A percentile compares a stretch with the other conserved stretches of the same genome.
phyloP scores from a whole-genome alignment of 2,329 filamentous ascomycete species.

The Apiospora marii region DNA sequence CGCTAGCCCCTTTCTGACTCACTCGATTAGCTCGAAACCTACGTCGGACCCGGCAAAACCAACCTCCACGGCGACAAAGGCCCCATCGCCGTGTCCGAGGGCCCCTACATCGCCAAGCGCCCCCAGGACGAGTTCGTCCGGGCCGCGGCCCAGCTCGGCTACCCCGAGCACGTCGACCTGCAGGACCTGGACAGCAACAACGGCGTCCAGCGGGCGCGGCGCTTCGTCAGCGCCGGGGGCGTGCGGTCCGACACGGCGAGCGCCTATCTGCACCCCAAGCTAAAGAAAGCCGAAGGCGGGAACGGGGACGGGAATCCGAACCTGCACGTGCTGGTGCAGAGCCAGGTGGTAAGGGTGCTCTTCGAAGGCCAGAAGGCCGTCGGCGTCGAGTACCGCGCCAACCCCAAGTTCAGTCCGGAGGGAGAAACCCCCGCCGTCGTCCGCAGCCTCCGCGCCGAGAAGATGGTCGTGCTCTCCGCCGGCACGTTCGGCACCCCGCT shows the following conservation, averaged over 20 bases:
- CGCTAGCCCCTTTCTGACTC: slow-evolving; percentile 41
- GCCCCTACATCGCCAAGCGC: slow-evolving; percentile 48
- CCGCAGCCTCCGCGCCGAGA: slow-evolving; percentile 56
- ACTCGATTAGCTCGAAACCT: slow-evolving; percentile 40
- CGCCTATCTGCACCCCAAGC: slow-evolving; percentile 38
- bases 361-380: slow-evolving; percentile 61
- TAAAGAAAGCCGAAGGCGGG: slow-evolving; percentile 33
- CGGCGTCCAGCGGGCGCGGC: slow-evolving; percentile 41
- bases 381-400: slow-evolving; percentile 56
- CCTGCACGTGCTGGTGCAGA: slow-evolving; percentile 41
- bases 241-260: slow-evolving; percentile 40
- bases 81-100: slow-evolving; percentile 57
- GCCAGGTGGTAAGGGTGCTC: slow-evolving; percentile 53
- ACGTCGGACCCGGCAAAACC: slow-evolving; percentile 45
- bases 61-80: slow-evolving; percentile 55
- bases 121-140: slow-evolving; percentile 56
- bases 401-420: slow-evolving; percentile 47
- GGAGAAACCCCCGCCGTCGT: neutral
- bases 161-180: slow-evolving; percentile 56
- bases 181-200: slow-evolving; percentile 53
- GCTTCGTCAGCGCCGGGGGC: slow-evolving; percentile 38
- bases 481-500: slow-evolving; percentile 62
- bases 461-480: slow-evolving; percentile 58
- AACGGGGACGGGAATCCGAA: slow-evolving; percentile 37
- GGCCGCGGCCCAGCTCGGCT: slow-evolving; percentile 54